Evolutionary conservation across 108 stramenopile species (phyloP).

Genomic region (Nitzschia putrida): DNA sequence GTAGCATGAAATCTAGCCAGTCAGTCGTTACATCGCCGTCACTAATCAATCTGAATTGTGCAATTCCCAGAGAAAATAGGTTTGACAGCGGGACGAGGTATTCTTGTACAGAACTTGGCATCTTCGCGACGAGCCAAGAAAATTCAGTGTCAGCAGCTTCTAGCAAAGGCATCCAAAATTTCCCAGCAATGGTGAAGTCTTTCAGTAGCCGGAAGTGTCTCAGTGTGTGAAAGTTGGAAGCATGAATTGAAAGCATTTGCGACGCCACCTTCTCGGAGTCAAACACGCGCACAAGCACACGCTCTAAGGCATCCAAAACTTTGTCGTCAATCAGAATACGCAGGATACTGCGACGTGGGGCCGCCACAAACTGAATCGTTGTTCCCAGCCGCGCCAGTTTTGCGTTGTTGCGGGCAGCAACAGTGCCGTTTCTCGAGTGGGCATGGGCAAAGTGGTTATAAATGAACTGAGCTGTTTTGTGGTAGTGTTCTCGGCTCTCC

Average conservation of each 20-base stretch:
- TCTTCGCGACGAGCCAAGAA: slow-evolving; percentile 55
- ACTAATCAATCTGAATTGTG: slow-evolving; percentile 68
- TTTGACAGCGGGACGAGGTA: slow-evolving; percentile 68
- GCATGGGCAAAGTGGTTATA: slow-evolving; percentile 60
- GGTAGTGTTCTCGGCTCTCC: slow-evolving; percentile 67
- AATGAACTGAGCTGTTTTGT: slow-evolving; percentile 56
- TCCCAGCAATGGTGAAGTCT: slow-evolving; percentile 74
- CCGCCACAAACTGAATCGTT: slow-evolving; percentile 62
- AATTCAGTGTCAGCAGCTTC: slow-evolving; percentile 85
- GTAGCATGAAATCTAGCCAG: slow-evolving; percentile 81
- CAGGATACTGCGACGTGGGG: slow-evolving; percentile 68
- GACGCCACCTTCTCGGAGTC: slow-evolving; percentile 55
- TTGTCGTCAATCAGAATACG: slow-evolving; percentile 57
- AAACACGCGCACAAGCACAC: slow-evolving; percentile 74
- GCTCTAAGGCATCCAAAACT: slow-evolving; percentile 60
- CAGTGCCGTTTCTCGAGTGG: slow-evolving; percentile 43
- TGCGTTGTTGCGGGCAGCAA: slow-evolving; percentile 68
- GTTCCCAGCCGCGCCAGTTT: slow-evolving; percentile 62
- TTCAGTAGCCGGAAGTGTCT: slow-evolving; percentile 78
- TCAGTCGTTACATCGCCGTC: slow-evolving; percentile 63
- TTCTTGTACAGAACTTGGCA: slow-evolving; percentile 65
- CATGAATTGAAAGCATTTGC: slow-evolving; percentile 74
- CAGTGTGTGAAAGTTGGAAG: slow-evolving; percentile 54
- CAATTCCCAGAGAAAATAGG: slow-evolving; percentile 84
- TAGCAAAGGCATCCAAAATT: slow-evolving; percentile 80